Conservation (phyloP, 75 land plant species). For the Cupressus sempervirens region DNA sequence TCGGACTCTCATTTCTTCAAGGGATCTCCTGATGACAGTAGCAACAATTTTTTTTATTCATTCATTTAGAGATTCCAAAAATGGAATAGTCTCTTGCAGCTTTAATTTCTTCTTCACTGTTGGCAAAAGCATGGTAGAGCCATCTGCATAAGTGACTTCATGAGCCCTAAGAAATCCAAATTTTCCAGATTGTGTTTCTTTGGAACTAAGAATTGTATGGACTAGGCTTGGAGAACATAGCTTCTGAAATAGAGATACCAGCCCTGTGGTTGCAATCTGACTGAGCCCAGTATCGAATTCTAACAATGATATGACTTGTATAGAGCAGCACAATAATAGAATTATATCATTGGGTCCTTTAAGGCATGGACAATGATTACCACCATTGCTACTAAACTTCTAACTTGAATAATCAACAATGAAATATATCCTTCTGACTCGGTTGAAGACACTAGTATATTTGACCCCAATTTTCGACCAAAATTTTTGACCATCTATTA, state of each 20-base stretch:
- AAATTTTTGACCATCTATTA: no score
- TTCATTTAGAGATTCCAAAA: not conserved
- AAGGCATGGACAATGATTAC: not conserved
- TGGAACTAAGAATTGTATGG: not conserved
- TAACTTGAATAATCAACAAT: not conserved
- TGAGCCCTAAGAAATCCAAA: not conserved
- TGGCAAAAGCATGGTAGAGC: not conserved
- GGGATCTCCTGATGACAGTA: no score
- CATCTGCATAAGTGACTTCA: not conserved
- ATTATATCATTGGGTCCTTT: not conserved
- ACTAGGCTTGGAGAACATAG: constrained; percentile 4
- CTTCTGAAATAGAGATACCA: not conserved
- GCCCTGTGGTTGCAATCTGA: constrained; percentile 5
- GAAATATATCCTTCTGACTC: not conserved
- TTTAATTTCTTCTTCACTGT: not conserved
- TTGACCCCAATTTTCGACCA: no score
- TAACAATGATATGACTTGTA: not conserved
- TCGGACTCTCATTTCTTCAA: no score
- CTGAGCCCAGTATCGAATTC: not conserved
- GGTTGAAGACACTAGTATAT: no score
- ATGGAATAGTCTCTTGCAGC: not conserved
- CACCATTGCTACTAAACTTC: not conserved
- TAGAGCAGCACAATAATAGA: not conserved
- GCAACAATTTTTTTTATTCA: no score
- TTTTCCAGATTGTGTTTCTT: not conserved